Evolutionary conservation across 2,329 filamentous ascomycete species (phyloP), one percentile per base, ranked within the genome.

Genomic region (Colletotrichum ledebouriae): DNA sequence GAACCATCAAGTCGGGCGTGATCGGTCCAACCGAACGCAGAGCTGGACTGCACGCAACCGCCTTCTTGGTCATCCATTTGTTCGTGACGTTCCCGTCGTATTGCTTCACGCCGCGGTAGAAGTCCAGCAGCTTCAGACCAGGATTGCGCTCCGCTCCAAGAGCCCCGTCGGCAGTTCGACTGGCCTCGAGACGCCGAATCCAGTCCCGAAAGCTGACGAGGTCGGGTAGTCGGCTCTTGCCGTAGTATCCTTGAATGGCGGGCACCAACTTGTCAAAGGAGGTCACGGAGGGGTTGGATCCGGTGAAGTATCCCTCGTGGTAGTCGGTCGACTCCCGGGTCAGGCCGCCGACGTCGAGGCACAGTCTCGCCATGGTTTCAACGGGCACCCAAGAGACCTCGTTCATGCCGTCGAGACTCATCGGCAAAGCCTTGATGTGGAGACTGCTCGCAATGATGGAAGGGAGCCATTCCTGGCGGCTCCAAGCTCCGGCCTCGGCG

Each of bases 351-450:
- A 85, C 78, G 56, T 88, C 86, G 20, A 84, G 76, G 52, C 87
- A 75, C 4, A 84, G 75, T 0, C 75, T 74, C 1, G 85, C 82
- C 29, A 86, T 81, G 17, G 77, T 73, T 60, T 86, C 86, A 3
- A 86, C 79, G 0, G 87, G 85, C 2, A 85, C 78, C 87, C 87
- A 89, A 71, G 88, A 84, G 1, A 88, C 78, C 0, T 73, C 73
- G 3, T 82, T 75, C 73, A 81, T 76, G 1, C 71, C 65, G 0
- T 84, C 86, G 0, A 89, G 76, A 1, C 77, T 73, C 1, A 68
- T 66, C 0, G 87, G 87, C 3, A 89, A 72, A 5, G 80, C 75
- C 0, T 82, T 81, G 1, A 89, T 75, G 47, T 83, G 76, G 15
- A 84, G 74, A 0, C 85, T 87, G 50, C 84, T 87, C 1, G 80